Base-by-base conservation (phyloP, 768 basidiomycete species). In the Lentinula edodes region DNA sequence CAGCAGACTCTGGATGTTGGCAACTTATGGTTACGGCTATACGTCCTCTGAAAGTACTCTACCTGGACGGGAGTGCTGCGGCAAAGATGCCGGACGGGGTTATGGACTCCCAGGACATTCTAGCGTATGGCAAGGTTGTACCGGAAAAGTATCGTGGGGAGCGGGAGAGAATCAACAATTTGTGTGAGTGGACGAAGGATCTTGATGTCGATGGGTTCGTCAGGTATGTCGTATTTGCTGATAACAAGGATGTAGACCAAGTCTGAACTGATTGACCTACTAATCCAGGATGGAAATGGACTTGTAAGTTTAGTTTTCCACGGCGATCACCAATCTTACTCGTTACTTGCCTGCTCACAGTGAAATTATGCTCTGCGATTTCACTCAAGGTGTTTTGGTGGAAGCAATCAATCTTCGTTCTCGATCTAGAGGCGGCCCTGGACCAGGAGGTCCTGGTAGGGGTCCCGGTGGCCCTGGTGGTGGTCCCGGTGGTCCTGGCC, bases 1-100 rank as follows among this genome's bases (percentile, higher is more conserved):
- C 6, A 70, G 72, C 23, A 41, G 52, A 35, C 5, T 23, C 28
- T 5, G 51, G 64, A 16, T 72, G 71, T 48, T 70, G 76, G 76
- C 76, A 75, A 15, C 68, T 79, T 18, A 79, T 77, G 3, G 62
- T 78, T 5, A 72, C 73, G 6, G 59, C 72, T 7, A 70, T 69
- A 3, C 72, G 78, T 1, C 68, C 80, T 1, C 66, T 84, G 41
- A 79, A 76, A 45, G 66, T 83, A 1, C 61, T 83, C 5, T 83
- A 83, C 63, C 83, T 84, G 46, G 83, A 85, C 57, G 82, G 83
- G 0, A 78, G 69, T 50, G 80, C 80, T 54, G 81, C 78, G 0
- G 76, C 74, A 1, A 82, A 81, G 54, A 69, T 80, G 68, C 16
- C 46, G 15, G 67, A 67, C 0, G 81, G 81, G 0, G 52, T 77